Conservation (phyloP, 1,284 basidiomycete species). For the Waitea zeae region DNA sequence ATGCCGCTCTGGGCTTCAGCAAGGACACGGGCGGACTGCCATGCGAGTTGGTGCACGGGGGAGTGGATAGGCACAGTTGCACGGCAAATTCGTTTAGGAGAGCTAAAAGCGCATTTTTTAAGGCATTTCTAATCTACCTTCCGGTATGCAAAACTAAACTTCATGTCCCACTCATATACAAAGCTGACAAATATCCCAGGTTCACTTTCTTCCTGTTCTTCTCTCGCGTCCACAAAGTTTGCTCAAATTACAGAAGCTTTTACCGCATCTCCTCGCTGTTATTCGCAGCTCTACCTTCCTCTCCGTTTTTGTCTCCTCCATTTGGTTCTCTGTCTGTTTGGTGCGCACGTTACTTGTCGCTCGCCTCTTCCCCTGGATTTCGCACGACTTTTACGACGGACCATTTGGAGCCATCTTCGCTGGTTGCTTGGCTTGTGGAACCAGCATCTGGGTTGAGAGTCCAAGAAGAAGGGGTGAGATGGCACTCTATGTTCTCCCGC, state of each 20-base stretch:
- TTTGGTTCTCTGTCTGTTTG: constrained; percentile 50
- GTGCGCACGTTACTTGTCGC: constrained; percentile 47
- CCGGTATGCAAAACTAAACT: constrained; percentile 28
- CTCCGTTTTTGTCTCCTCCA: constrained; percentile 49
- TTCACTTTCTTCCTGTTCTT: constrained; percentile 47
- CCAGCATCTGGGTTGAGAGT: constrained; percentile 61
- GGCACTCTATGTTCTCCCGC: constrained; percentile 57
- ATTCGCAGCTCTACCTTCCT: constrained; percentile 54
- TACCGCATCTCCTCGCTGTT: constrained; percentile 27
- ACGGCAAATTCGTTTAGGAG: constrained; percentile 35
- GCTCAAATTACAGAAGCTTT: constrained; percentile 20
- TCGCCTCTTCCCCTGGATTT: constrained; percentile 39
- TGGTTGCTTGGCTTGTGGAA: constrained; percentile 55
- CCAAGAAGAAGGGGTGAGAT: constrained; percentile 55
- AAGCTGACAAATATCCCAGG: constrained; percentile 19
- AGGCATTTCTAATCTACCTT: constrained; percentile 47
- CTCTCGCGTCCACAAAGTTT: constrained; percentile 37
- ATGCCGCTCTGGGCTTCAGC: constrained; percentile 34
- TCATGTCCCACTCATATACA: constrained; percentile 3
- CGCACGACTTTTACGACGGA: constrained; percentile 64
- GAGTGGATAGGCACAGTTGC: constrained; percentile 35
- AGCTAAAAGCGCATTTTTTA: constrained; percentile 33
- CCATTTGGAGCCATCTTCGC: constrained; percentile 46
- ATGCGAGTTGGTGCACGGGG: constrained; percentile 53
- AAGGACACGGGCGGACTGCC: constrained; percentile 49